Evolutionary conservation across 2,329 filamentous ascomycete genomes (phyloP), one percentile per base, ranked within the genome.

Genomic region (Colletotrichum paranaense): DNA sequence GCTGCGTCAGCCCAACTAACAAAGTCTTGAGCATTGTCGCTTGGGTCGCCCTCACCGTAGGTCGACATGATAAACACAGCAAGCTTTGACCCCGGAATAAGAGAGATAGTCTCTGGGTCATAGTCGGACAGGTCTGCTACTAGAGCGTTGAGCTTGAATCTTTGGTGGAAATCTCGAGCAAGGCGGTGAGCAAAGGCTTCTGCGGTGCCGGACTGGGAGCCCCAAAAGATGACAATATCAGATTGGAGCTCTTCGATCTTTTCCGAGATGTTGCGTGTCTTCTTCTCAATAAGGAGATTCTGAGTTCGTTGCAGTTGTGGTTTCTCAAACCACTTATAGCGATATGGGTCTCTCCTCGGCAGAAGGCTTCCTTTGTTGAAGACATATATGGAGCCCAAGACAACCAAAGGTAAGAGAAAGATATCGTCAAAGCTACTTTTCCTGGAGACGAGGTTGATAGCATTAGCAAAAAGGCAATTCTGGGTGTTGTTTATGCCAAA

Each of bases 271-370:
- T 89, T 83, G 55, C 86, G 82, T 0, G 86, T 87, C 42, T 81
- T 80, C 65, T 80, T 81, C 8, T 66, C 85, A 11, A 68, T 75
- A 19, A 42, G 5, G 14, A 19, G 5, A 66, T 67, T 3, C 66
- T 63, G n/a, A 73, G 73, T 88, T 46, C 56, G 42, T 46, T 56
- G 14, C 16, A 67, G 46, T n/a, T 71, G 87, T 19, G 88, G 87
- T 52, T 83, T 82, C 75, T 89, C 84, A 64, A 84, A 90, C 77
- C 82, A 86, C 24, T 88, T 79, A 75, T 87, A 80, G 49, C 83
- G 76, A 68, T 87, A 83, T 4, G 87, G 87, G 74, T 89, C 86
- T 11, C 86, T 84, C 53, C 81, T 85, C 38, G 67, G 88, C 86
- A 85, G 86, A 88, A 22, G 83, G 73, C 42, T 80, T 80, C 2